A percentile compares a stretch with the other conserved stretches of the same genome.
Conservation (phyloP, 192 early-diverging fungal genomes). For the Chytriomyces hyalinus region DNA sequence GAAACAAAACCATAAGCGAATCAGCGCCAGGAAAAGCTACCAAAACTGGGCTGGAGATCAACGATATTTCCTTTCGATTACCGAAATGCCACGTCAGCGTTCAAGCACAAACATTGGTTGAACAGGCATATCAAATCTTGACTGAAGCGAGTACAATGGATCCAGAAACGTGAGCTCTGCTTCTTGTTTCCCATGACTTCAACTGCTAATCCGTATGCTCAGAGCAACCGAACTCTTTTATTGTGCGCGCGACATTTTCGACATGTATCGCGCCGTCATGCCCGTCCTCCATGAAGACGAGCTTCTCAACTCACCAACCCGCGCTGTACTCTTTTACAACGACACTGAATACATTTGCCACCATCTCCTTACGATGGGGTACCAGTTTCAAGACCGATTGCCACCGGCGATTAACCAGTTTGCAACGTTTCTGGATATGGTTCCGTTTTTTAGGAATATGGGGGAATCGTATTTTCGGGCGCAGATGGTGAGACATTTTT, state of each 20-base stretch:
- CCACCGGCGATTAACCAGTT: constrained; percentile 41
- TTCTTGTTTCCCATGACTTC: background rate
- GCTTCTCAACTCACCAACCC: constrained; percentile 54
- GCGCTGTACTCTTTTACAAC: constrained; percentile 70
- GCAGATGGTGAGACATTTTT: constrained; percentile 57
- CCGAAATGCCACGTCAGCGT: constrained; percentile 42
- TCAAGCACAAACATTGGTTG: constrained; percentile 51
- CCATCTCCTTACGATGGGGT: constrained; percentile 53
- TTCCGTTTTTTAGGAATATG: constrained; percentile 52
- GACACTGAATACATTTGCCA: constrained; percentile 65
- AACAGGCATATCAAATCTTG: constrained; percentile 43
- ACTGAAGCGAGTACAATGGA: constrained; percentile 18
- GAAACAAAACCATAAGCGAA: background rate
- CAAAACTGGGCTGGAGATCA: constrained; percentile 16
- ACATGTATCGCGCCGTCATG: constrained; percentile 67
- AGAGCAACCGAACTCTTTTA: constrained; percentile 43
- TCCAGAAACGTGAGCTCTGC: constrained; percentile 23
- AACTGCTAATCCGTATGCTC: background rate
- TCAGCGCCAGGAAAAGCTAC: constrained; percentile 17
- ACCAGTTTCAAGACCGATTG: constrained; percentile 49
- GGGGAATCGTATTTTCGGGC: constrained; percentile 60
- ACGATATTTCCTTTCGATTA: constrained; percentile 36
- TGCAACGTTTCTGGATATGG: constrained; percentile 59
- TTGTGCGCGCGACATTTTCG: constrained; percentile 53
- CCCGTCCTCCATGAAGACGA: constrained; percentile 64